Evolutionary conservation across 2,329 filamentous ascomycete species (phyloP).

Genomic region (Rhynchosporium agropyri): DNA sequence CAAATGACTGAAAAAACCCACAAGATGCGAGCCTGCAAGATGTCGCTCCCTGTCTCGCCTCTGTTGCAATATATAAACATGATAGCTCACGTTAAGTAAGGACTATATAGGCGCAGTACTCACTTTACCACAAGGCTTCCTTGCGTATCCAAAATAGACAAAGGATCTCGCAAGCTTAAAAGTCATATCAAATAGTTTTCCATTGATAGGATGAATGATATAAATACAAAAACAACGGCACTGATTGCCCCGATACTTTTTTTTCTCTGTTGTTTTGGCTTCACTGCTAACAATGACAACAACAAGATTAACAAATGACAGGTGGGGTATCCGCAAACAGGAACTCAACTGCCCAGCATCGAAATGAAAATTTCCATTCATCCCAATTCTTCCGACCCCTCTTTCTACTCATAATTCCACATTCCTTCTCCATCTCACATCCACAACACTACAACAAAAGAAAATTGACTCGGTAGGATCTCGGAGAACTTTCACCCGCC

Average conservation of each 20-base stretch:
- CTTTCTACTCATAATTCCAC: not conserved
- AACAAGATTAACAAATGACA: not conserved
- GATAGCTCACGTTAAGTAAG: no score
- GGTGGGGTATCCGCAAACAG: constrained; percentile 8
- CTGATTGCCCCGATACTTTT: not conserved
- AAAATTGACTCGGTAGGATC: not conserved
- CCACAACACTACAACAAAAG: not conserved
- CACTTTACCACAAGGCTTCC: not conserved
- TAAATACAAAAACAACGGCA: constrained; percentile 8
- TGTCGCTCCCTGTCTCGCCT: no score
- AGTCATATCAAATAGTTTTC: not conserved
- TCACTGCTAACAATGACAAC: not conserved
- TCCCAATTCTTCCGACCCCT: not conserved
- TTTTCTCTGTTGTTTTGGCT: not conserved
- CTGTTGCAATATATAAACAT: no score
- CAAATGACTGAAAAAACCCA: no score
- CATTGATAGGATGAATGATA: constrained; percentile 5
- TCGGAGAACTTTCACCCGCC: not conserved
- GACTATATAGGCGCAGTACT: no score
- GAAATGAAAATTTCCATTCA: not conserved
- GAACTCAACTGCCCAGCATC: not conserved
- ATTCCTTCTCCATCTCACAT: not conserved
- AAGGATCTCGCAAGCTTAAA: no score
- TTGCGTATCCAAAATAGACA: not conserved
- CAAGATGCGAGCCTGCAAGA: no score